Percentiles rank a stretch among this genome's conserved stretches.
These are phyloP conservation scores for Diutina neorugosa DNA, from an alignment of 1,139 yeast species.

Conservation along the genomic window DNA sequence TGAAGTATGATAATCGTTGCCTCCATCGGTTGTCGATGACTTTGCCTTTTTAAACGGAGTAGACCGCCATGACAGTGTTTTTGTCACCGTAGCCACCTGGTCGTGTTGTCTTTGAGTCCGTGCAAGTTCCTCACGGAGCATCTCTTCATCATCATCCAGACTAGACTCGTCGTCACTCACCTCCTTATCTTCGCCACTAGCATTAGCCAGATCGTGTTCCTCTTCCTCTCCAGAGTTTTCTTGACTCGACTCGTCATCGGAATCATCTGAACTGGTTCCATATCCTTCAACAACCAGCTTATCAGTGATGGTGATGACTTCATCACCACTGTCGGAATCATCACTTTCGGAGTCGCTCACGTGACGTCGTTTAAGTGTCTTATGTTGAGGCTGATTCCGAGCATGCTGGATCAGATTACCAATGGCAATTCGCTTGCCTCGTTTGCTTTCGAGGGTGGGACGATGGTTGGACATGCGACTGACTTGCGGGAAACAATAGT, in stretches of 20 bases:
- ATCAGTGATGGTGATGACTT: neutral
- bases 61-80: neutral
- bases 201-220: neutral
- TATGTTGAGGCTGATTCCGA: neutral
- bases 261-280: neutral
- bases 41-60: neutral
- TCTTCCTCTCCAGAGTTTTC: neutral
- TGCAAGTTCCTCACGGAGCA: neutral
- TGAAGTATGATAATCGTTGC: neutral
- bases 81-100: neutral
- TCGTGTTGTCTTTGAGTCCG: neutral
- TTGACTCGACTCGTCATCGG: neutral
- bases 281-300: neutral
- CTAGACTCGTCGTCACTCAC: neutral
- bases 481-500: too few relatives aligned
- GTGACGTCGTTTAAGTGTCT: neutral
- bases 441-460: neutral
- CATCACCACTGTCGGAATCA: neutral
- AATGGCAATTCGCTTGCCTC: neutral
- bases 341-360: neutral
- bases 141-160: neutral
- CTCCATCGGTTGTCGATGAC: neutral
- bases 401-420: slow-evolving; percentile 2
- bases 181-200: neutral
- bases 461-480: neutral